Evolutionary conservation across 176 grass and related monocot genomes (phyloP).

Genomic region (Poa annua): DNA sequence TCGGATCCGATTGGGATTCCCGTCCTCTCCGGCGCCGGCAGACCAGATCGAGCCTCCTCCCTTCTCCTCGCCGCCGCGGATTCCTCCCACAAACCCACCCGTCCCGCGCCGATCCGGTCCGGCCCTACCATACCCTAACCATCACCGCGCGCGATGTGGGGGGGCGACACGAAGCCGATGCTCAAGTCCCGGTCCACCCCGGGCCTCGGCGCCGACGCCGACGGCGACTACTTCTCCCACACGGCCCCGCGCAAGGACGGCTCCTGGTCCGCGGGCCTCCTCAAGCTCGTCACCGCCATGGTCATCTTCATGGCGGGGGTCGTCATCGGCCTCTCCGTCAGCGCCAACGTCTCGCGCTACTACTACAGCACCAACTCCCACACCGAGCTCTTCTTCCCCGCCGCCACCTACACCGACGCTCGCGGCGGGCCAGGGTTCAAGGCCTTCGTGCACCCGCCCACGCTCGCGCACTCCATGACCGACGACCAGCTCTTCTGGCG

Average conservation of each 20-base stretch:
- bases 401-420: conserved; percentile 45
- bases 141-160: conserved; percentile 9
- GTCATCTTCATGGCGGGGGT: conserved; percentile 89
- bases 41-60: background rate
- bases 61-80: no score
- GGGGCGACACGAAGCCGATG: conserved; percentile 13
- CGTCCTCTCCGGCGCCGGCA: background rate
- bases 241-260: conserved; percentile 47
- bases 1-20: background rate
- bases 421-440: conserved; percentile 47
- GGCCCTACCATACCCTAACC: no score
- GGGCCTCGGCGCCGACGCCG: background rate
- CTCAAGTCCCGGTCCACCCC: conserved; percentile 24
- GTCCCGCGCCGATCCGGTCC: background rate
- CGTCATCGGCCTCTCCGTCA: conserved; percentile 63
- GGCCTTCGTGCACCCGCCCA: conserved; percentile 63
- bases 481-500: conserved; percentile 82
- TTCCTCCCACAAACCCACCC: background rate
- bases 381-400: conserved; percentile 86
- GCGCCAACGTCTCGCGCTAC: conserved; percentile 57
- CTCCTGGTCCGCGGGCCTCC: conserved; percentile 43
- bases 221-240: conserved; percentile 45
- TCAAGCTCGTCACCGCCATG: conserved; percentile 45
- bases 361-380: conserved; percentile 86
- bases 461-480: conserved; percentile 70